Base-by-base conservation (phyloP, 1,284 basidiomycete species). In the Boletus semigastroideus region DNA sequence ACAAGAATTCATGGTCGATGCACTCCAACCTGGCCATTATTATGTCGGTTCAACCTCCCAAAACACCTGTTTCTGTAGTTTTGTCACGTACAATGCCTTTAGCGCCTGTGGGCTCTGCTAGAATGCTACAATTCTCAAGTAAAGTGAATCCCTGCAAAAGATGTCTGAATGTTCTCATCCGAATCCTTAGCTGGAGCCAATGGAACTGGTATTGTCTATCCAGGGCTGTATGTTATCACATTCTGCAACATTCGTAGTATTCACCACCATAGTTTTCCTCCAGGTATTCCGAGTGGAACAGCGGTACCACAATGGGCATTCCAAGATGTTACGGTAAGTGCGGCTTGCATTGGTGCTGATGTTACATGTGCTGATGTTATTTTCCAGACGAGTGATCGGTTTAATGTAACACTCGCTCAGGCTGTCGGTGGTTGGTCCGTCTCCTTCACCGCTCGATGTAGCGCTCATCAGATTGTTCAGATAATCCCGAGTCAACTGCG, bases 31-130 rank as follows among this genome's bases (percentile, higher is more conserved):
- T 0, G 16, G 12, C 12, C 40, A 59, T n/a, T 71, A 70, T n/a
- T 45, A 20, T 9, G 60, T 71, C 27, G 39, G 42, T 12, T 52
- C 19, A 25, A 11, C 19, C 31, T 3, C 55, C 30, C 40, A 46
- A 43, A 60, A 66, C 25, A 1, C 12, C 6, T 74, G 72, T 49
- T 51, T 59, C 31, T 74, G 73, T 45, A 73, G 60, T 36, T 58
- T 65, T 5, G 57, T 74, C 40, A 58, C 63, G 1, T 73, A 73
- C 49, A 62, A 55, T 10, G n/a, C 62, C 28, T 33, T 72, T 12
- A 66, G 64, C 38, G 72, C 72, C 8, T 73, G 72, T 42, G 61
- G 60, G 17, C 28, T 58, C 20, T 73, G 72, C 50, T 73, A 74
- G 45, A 60, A 61, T 7, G 22, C 27, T 13, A 58, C 57, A 9